Conservation (phyloP, 192 early-diverging fungal species). For the Cetraspora pellucida region DNA sequence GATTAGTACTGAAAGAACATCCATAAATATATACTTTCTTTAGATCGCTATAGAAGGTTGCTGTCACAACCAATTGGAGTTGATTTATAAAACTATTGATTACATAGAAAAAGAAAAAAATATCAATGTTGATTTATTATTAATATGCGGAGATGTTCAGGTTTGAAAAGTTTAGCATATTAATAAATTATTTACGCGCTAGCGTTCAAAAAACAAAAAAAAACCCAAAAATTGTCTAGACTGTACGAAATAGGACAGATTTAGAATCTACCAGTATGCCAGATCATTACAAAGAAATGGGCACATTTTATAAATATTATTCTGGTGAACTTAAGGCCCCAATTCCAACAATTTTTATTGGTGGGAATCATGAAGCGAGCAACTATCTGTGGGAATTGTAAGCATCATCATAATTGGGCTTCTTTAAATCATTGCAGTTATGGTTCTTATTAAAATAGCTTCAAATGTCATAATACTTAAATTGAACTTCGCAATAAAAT, state of each 20-base stretch:
- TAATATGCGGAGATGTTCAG: slow-evolving; percentile 99
- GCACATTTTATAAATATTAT: slow-evolving; percentile 94
- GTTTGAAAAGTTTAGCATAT: slow-evolving; percentile 36
- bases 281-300: slow-evolving; percentile 79
- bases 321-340: slow-evolving; percentile 78
- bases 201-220: too few relatives aligned
- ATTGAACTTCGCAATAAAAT: too few relatives aligned
- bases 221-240: slow-evolving; percentile 42
- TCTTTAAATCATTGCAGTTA: background rate
- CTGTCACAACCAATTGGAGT: slow-evolving; percentile 92
- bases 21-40: background rate
- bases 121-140: slow-evolving; percentile 82
- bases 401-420: slow-evolving; percentile 29
- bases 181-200: background rate
- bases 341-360: slow-evolving; percentile 91
- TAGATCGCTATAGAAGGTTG: slow-evolving; percentile 94
- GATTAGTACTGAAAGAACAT: background rate
- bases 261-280: slow-evolving; percentile 83
- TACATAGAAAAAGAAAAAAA: slow-evolving; percentile 61
- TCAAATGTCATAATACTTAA: background rate
- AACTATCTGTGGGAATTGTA: slow-evolving; percentile 95
- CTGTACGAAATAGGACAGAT: slow-evolving; percentile 84
- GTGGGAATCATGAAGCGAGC: slow-evolving; percentile 97
- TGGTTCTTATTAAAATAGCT: background rate
- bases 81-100: slow-evolving; percentile 77